Base-by-base conservation (phyloP, 495 filamentous ascomycete species). In the Penicillium malachiteum region DNA sequence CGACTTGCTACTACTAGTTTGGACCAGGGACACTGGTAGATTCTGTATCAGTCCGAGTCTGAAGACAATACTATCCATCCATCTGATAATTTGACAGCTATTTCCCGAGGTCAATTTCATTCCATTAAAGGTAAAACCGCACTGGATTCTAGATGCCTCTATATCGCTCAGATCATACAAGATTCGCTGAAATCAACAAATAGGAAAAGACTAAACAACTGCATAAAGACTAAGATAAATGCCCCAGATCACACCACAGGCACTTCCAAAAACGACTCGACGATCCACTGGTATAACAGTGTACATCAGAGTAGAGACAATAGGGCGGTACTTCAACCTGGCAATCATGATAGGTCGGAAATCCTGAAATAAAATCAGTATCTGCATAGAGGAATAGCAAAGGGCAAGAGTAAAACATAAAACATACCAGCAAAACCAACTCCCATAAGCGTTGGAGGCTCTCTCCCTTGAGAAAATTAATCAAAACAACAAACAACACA, bases 241-340 rank as follows among this genome's bases (percentile, higher is more conserved):
- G 1, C 89, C 89, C 94, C 94, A 98, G 18, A 78, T 84, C 42
- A 98, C 64, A 3, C 93, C 92, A 30, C 91, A 89, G 49, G 90
- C 69, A 66, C 86, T 86, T 0, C 87, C 91, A 69, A 92, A 83
- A 30, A 97, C 74, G 43, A 89, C 85, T 56, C 93, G 76, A 34
- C 79, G 78, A 61, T 94, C 82, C 12, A 94, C 83, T 5, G 86
- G 90, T 18, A 98, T 77, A 43, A 95, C 79, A 0, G 86, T 83
- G 68, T 90, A 97, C 69, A 91, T 89, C 17, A 94, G 62, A 18
- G 88, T 44, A 48, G 87, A 89, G 7, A 97, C 88, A n/a, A 85
- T 45, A 2, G 94, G 94, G 84, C 94, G 92, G 38, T 96, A 81
- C 69, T 87, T 91, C 64, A 87, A 82, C 1, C 91, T 85, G 0